phyloP scores from a whole-genome alignment of 768 basidiomycete species.

The Kwoniella bestiolae region DNA sequence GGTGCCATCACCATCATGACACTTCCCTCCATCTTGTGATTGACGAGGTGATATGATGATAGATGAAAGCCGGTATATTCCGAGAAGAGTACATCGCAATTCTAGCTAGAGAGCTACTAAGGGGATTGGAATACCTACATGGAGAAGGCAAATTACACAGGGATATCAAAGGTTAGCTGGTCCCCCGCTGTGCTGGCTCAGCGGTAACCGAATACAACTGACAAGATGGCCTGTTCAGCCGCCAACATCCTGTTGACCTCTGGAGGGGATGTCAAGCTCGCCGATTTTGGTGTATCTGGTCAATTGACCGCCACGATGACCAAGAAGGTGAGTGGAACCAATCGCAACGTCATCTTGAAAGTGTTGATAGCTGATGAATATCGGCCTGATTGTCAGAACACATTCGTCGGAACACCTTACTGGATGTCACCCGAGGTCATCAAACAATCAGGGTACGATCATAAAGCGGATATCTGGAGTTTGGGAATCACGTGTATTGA shows the following conservation, averaged over 20 bases:
- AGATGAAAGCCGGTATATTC: constrained; percentile 99
- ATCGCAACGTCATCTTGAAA: neutral
- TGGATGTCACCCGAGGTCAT: constrained; percentile 99
- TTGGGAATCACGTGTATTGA: constrained; percentile 89
- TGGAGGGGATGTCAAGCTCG: constrained; percentile 74
- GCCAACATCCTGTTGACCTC: constrained; percentile 44
- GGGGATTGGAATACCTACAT: constrained; percentile 93
- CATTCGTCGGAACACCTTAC: constrained; percentile 95
- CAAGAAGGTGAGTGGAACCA: constrained; percentile 50
- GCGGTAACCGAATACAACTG: neutral
- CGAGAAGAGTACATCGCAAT: constrained; percentile 99
- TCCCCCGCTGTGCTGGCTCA: neutral
- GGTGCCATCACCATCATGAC: too few relatives aligned
- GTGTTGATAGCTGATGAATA: constrained; percentile 70
- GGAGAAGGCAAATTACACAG: constrained; percentile 94
- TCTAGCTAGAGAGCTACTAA: constrained; percentile 86
- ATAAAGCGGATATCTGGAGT: constrained; percentile 99
- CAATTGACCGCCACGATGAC: constrained; percentile 68
- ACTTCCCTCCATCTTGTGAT: too few relatives aligned
- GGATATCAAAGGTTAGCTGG: constrained; percentile 88
- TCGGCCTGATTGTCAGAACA: constrained; percentile 74
- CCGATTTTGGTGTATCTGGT: constrained; percentile 98
- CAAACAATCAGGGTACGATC: constrained; percentile 98
- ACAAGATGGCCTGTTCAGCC: neutral
- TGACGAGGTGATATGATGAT: constrained; percentile 7